Evolutionary conservation across 139 green algal genomes (phyloP), one percentile per base, ranked within the genome.

Genomic region (Axilococcus clingmanii): DNA sequence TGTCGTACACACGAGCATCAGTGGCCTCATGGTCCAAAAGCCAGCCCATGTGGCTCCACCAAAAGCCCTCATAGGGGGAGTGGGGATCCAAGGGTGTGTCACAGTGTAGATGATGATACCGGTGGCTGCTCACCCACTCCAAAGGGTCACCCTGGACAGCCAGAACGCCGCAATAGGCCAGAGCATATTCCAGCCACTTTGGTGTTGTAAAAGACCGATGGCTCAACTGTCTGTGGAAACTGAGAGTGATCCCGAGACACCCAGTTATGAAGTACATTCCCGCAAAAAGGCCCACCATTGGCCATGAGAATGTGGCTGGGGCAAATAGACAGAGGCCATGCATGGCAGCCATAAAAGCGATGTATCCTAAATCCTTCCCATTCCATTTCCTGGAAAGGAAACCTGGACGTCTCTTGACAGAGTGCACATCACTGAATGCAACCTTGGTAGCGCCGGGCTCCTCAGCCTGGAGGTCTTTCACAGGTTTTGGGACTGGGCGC

Each of bases 101-200:
- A 35, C 76, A 91, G 78, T 96, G 80, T 53, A 90, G 66, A 77
- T 97, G 89, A 74, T 99, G 91, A 69, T 94, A 93, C 20, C 91
- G 57, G 80, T 95, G 87, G 41, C 51, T 70, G 47, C 62, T 84
- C 43, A 81, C 76, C 91, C 91, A 98, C 76, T 97, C 87, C n/a
- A 91, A 63, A 5, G 89, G 89, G 68, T 89, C 79, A 16, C 85
- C 85, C 55, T 94, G 84, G 44, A 95, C 77, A 0, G 88, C 76
- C 41, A 95, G 74, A 11, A 95, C 88, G 30, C 92, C 92, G 71
- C 92, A 99, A 76, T 99, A 99, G 12, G 91, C 90, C 35, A 98
- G 66, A 3, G 67, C 48, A 72, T 97, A 95, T 80, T 99, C 92
- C n/a, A 99, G 75, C 92, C 88, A 97, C 77, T 99, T 99, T 55